phyloP scores from a whole-genome alignment of 352 stramenopile species.

The Globisporangium acanthophoron region DNA sequence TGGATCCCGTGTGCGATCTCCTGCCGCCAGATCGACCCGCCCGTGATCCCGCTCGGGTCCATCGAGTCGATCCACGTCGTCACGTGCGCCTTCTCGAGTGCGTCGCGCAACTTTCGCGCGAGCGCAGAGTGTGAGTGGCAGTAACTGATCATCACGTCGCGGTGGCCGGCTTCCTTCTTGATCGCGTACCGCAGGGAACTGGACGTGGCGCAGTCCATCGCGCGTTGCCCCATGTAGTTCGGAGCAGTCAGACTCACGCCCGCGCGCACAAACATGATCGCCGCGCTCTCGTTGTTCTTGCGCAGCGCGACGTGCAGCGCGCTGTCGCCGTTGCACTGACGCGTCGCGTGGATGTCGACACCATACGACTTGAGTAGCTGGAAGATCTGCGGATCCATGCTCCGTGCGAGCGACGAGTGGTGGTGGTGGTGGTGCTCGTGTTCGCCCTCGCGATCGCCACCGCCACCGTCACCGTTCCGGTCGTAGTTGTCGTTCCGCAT shows the following conservation, averaged over 20 bases:
- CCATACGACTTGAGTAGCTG: slow-evolving; percentile 39
- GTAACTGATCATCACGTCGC: slow-evolving; percentile 88
- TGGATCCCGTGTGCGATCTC: slow-evolving; percentile 78
- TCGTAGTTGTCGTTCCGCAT: slow-evolving; percentile 13
- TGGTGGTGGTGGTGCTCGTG: slow-evolving; percentile 16
- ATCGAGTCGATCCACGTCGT: slow-evolving; percentile 87
- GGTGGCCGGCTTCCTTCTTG: slow-evolving; percentile 78
- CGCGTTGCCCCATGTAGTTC: slow-evolving; percentile 59
- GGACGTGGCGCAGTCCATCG: slow-evolving; percentile 67
- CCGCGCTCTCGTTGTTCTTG: slow-evolving; percentile 57
- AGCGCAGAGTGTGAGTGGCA: slow-evolving; percentile 69
- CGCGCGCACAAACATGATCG: slow-evolving; percentile 60
- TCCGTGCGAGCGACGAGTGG: slow-evolving; percentile 21
- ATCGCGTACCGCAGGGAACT: slow-evolving; percentile 71
- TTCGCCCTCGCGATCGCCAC: slow-evolving; percentile 18
- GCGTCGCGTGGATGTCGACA: slow-evolving; percentile 49
- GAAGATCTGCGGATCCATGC: slow-evolving; percentile 50
- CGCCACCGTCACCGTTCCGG: slow-evolving; percentile 16
- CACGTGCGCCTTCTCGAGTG: slow-evolving; percentile 59
- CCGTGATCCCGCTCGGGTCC: slow-evolving; percentile 75
- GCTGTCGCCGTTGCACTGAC: slow-evolving; percentile 59
- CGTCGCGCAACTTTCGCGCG: slow-evolving; percentile 60
- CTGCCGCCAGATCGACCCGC: slow-evolving; percentile 73
- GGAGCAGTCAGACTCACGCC: slow-evolving; percentile 58
- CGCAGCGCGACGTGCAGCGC: slow-evolving; percentile 73